phyloP scores from a whole-genome alignment of 2,329 filamentous ascomycete genomes.

The Coniochaeta sp. region DNA sequence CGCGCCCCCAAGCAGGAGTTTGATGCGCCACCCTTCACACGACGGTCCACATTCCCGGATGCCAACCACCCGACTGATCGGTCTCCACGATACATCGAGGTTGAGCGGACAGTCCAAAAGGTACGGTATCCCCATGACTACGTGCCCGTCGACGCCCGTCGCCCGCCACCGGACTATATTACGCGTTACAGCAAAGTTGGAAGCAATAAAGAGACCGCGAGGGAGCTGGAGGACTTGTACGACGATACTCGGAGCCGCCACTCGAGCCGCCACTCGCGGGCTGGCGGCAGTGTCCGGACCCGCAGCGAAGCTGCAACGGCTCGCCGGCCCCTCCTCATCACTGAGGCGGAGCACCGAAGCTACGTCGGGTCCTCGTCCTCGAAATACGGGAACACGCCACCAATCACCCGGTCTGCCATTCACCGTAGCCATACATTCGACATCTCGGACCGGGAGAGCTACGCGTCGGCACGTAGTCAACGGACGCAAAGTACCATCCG shows the following conservation, averaged over 20 bases:
- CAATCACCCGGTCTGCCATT: slow-evolving; percentile 12
- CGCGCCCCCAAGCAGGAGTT: slow-evolving; percentile 32
- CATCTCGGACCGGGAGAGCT: slow-evolving; percentile 31
- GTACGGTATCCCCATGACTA: slow-evolving; percentile 28
- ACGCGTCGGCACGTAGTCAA: slow-evolving; percentile 34
- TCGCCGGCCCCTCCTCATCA: slow-evolving; percentile 29
- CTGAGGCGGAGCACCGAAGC: slow-evolving; percentile 34
- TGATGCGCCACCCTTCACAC: slow-evolving; percentile 30
- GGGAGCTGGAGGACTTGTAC: slow-evolving; percentile 26
- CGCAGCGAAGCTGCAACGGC: slow-evolving; percentile 31
- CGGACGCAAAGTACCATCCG: slow-evolving; percentile 27
- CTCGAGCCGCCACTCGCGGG: slow-evolving; percentile 25
- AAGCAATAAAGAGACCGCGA: slow-evolving; percentile 12
- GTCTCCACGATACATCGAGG: slow-evolving; percentile 27
- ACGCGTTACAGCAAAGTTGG: slow-evolving; percentile 26
- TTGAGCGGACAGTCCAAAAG: slow-evolving; percentile 29
- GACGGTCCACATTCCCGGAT: slow-evolving; percentile 39
- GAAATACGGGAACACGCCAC: slow-evolving; percentile 9
- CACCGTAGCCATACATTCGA: slow-evolving; percentile 23
- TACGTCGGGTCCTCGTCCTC: slow-evolving; percentile 29
- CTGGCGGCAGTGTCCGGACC: slow-evolving; percentile 24
- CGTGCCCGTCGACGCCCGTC: slow-evolving; percentile 19
- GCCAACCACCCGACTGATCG: slow-evolving; percentile 19
- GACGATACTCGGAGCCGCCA: slow-evolving; percentile 34
- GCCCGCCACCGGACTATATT: slow-evolving; percentile 26